Conservation (phyloP, 2,329 filamentous ascomycete genomes). For the Clarireedia paspali region DNA sequence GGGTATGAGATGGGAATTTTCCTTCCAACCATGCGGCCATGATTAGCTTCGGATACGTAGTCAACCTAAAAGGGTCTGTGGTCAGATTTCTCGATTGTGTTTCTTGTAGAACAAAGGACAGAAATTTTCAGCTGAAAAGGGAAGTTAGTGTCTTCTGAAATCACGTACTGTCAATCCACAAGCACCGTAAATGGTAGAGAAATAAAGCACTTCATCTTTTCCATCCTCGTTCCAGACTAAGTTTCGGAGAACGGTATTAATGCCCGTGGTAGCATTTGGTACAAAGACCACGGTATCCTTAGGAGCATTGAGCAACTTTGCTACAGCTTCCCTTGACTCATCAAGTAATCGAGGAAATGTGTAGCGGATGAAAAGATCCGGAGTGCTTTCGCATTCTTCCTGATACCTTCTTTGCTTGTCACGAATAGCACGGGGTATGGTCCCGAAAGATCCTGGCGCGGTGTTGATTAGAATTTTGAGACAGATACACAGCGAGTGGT, state of each 20-base stretch:
- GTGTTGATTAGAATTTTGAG: not conserved
- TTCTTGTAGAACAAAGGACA: not conserved
- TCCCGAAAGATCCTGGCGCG: slow-evolving; percentile 64
- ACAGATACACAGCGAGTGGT: not conserved
- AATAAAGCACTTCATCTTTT: slow-evolving; percentile 68
- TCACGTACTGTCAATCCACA: slow-evolving; percentile 60
- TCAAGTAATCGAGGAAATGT: slow-evolving; percentile 56
- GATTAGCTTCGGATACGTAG: slow-evolving; percentile 62
- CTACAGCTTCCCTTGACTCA: slow-evolving; percentile 55
- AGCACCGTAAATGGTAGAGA: slow-evolving; percentile 43
- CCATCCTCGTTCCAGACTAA: slow-evolving; percentile 54
- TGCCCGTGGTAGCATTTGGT: slow-evolving; percentile 68
- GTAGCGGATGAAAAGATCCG: slow-evolving; percentile 72
- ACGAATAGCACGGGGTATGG: slow-evolving; percentile 57
- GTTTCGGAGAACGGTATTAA: slow-evolving; percentile 76
- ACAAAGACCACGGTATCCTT: slow-evolving; percentile 66
- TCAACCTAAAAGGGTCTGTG: slow-evolving; percentile 28
- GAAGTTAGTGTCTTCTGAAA: not conserved
- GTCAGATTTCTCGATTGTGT: not conserved
- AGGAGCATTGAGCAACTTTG: slow-evolving; percentile 58
- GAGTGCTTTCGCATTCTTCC: slow-evolving; percentile 55
- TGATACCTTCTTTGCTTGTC: slow-evolving; percentile 56
- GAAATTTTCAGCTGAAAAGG: not conserved
- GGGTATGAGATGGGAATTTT: slow-evolving; percentile 62
- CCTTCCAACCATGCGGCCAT: slow-evolving; percentile 33